phyloP scores from a whole-genome alignment of 441 rosid genomes.

The Populus hybrid region DNA sequence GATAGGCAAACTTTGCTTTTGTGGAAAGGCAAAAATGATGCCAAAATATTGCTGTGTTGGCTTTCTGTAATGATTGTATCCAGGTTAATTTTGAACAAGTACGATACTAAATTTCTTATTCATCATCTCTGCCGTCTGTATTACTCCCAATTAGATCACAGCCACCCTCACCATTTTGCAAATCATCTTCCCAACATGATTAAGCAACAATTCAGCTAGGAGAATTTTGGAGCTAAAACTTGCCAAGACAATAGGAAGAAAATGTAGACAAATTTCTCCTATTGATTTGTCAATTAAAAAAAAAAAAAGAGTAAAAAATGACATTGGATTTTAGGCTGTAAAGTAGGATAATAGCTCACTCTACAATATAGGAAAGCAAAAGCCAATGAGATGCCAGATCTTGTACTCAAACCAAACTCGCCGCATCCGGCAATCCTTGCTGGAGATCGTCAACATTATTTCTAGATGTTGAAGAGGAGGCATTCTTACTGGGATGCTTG shows the following conservation, averaged over 20 bases:
- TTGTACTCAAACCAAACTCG: slow-evolving; percentile 53
- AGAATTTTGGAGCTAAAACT: background rate
- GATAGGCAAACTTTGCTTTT: background rate
- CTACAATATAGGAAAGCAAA: background rate
- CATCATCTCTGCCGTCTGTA: background rate
- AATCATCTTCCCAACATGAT: background rate
- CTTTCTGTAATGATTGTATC: background rate
- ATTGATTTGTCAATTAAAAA: background rate
- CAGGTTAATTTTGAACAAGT: too few species aligned
- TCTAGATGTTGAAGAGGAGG: slow-evolving; percentile 25
- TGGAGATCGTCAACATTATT: slow-evolving; percentile 43
- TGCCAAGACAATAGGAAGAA: background rate
- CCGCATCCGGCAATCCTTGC: slow-evolving; percentile 74
- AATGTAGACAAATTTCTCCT: background rate
- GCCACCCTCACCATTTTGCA: background rate
- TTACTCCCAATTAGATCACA: background rate
- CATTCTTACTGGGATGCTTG: background rate
- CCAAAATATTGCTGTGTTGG: background rate
- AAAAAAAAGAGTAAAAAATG: background rate
- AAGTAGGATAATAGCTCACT: background rate
- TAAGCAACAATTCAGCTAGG: background rate
- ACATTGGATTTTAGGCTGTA: background rate
- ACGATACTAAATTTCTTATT: too few species aligned
- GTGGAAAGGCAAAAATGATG: background rate
- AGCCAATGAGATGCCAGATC: slow-evolving; percentile 1